phyloP scores from a whole-genome alignment of 164 flowering plant species.

The Vitis vinifera region ASM3070453v1 NC_081814.1:5030001-5030500 shows the following conservation, averaged over 20 bases:
- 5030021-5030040: constrained; percentile 69
- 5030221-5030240: constrained; percentile 63
- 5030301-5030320: constrained; percentile 77
- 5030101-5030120: constrained; percentile 71
- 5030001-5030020: constrained; percentile 84
- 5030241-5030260: constrained; percentile 70
- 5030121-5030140: constrained; percentile 67
- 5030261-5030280: constrained; percentile 76
- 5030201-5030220: constrained; percentile 85
- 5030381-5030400: constrained; percentile 78
- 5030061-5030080: constrained; percentile 76
- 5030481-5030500: constrained; percentile 73
- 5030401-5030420: constrained; percentile 36
- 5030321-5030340: constrained; percentile 81
- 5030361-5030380: constrained; percentile 70
- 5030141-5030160: constrained; percentile 78
- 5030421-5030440: constrained; percentile 74
- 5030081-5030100: constrained; percentile 79
- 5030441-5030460: constrained; percentile 74
- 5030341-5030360: constrained; percentile 66
- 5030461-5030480: constrained; percentile 65
- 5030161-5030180: constrained; percentile 70
- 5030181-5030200: constrained; percentile 67
- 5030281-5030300: constrained; percentile 74
- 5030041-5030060: constrained; percentile 66